phyloP scores from a whole-genome alignment of 331 rosid genomes.

The Spiraea crenata region DNA sequence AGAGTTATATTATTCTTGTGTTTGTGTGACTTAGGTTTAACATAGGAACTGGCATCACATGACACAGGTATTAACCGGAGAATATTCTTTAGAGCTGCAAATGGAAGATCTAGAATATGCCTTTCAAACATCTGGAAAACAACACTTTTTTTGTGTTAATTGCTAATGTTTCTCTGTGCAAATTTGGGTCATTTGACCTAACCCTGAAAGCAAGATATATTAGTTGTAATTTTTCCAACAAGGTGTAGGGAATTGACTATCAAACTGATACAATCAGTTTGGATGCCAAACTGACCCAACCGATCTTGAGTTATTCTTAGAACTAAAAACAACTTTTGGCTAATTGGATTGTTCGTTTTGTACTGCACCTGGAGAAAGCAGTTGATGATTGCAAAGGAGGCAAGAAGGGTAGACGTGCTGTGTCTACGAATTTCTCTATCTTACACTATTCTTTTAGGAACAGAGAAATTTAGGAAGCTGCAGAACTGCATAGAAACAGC shows the following conservation, averaged over 20 bases:
- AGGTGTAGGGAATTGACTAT: background rate
- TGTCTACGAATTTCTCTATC: constrained; percentile 61
- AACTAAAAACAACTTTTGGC: background rate
- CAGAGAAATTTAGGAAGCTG: constrained; percentile 48
- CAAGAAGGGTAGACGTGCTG: constrained; percentile 82
- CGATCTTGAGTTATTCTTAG: constrained; percentile 1
- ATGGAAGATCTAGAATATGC: constrained; percentile 1
- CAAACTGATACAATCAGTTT: background rate
- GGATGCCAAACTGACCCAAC: background rate
- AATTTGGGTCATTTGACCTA: background rate
- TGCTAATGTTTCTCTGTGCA: background rate
- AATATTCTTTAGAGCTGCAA: background rate
- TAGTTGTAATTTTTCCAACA: background rate
- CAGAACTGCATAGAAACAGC: constrained; percentile 61
- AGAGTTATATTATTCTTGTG: background rate
- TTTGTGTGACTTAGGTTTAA: background rate
- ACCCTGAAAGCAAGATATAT: background rate
- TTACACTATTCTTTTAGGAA: constrained; percentile 66
- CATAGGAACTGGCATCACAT: constrained; percentile 6
- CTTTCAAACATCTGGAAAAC: background rate
- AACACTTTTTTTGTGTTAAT: background rate
- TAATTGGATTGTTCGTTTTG: constrained; percentile 32
- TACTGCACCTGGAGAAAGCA: constrained; percentile 85
- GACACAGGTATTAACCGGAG: background rate
- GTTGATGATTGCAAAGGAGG: constrained; percentile 71